Evolutionary conservation across 345 rosid species (phyloP), one percentile per base, ranked within the genome.

Genomic region (Isatis tinctoria): DNA sequence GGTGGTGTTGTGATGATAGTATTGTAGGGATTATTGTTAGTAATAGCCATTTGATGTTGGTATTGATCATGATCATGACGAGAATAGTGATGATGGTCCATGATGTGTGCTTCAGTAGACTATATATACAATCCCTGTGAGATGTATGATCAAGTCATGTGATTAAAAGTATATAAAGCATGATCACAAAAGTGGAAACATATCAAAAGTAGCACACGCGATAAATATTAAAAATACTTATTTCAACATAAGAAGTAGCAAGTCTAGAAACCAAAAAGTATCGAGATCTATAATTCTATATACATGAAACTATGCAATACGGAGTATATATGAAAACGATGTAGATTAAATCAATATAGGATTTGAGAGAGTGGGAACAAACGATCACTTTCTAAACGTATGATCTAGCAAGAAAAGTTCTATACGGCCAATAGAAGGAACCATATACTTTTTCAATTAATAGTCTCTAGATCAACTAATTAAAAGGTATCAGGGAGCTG

Each of bases 321-420:
- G n/a, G n/a, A n/a, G n/a, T n/a, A n/a, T 35, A 59, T 7, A 36
- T 39, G 28, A 17, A 11, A 16, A n/a, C 10, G 60, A 68, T 40
- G 8, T 20, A 53, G 27, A 16, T 35, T 37, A 32, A 36, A 26
- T 76, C 70, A 62, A 27, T 22, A 32, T 28, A 45, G 17, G 74
- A 76, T 45, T 10, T 60, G 70, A 63, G 75, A 53, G 74, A 63
- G 52, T 70, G 44, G 8, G 54, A 76, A 76, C 75, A 76, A 69
- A 57, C 33, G 33, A 70, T 47, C 27, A 70, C 75, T 76, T 76
- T 70, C 45, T 57, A 75, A 59, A 76, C 60, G 36, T 69, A 76
- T 53, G 59, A 75, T 41, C 47, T 37, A 70, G 27, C 28, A 26
- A 36, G 52, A 56, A 54, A 69, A 30, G 65, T 43, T 47, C 6